Conservation (phyloP, 2,329 filamentous ascomycete species). For the Cadophora luteo-olivacea region DNA sequence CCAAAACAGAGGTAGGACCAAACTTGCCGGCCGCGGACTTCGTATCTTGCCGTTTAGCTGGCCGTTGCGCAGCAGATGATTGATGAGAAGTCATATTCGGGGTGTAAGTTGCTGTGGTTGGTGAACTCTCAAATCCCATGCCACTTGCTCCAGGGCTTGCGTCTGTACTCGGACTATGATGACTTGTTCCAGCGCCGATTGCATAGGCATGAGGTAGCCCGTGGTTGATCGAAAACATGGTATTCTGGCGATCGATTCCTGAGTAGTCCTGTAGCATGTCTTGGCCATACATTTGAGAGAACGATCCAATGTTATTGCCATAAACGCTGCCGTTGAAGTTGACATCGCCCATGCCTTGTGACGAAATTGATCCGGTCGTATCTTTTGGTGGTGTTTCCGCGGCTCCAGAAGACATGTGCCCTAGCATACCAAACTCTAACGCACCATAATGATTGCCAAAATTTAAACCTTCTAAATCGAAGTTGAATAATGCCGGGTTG, state of each 20-base stretch:
- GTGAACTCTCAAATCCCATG: conserved; percentile 62
- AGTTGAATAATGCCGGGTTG: conserved; percentile 93
- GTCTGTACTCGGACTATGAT: conserved; percentile 70
- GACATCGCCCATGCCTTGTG: conserved; percentile 52
- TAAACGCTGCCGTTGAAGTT: conserved; percentile 41
- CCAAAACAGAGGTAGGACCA: conserved; percentile 40
- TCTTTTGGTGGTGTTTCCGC: conserved; percentile 81
- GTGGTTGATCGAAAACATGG: conserved; percentile 57
- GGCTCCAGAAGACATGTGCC: conserved; percentile 92
- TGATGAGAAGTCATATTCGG: conserved; percentile 34
- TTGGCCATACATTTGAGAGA: conserved; percentile 54
- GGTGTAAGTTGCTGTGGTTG: conserved; percentile 48
- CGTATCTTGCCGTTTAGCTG: conserved; percentile 41
- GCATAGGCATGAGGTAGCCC: conserved; percentile 70
- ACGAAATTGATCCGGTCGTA: conserved; percentile 50
- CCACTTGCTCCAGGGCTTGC: conserved; percentile 63
- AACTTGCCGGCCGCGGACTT: conserved; percentile 39
- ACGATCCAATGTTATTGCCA: conserved; percentile 48
- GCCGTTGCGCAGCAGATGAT: conserved; percentile 31
- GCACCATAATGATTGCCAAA: conserved; percentile 97
- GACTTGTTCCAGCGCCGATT: conserved; percentile 66
- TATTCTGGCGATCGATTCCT: conserved; percentile 40
- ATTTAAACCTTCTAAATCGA: conserved; percentile 91
- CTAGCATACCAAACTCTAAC: conserved; percentile 93
- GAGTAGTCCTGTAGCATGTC: conserved; percentile 60